Evolutionary conservation across 768 basidiomycete genomes (phyloP), one percentile per base, ranked within the genome.

Genomic region (Collybiopsis luxurians): DNA sequence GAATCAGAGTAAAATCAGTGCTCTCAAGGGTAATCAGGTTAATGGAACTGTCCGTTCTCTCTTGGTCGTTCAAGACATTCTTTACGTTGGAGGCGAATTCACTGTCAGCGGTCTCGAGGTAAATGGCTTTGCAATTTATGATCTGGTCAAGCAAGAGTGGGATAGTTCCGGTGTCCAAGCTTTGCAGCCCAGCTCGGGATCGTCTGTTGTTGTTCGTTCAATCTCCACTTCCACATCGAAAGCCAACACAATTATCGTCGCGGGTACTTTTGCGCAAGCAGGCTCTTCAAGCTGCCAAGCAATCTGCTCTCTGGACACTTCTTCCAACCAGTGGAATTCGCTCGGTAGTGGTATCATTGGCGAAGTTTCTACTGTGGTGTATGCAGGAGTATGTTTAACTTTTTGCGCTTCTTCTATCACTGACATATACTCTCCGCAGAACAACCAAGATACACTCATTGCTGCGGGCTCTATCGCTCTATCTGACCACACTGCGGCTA

Each of bases 31-130:
- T 3, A 65, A 78, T 28, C 81, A 85, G 60, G 65, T 92, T 39
- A 81, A 81, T 43, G 96, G 96, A 10, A 82, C 86, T 0, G 92
- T 98, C 28, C 82, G 81, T 28, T 69, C 87, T n/a, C 72, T 98
- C 2, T 73, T 87, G 19, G 90, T 97, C 13, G 78, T 86, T 42
- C 81, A 76, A n/a, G 73, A 86, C 53, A 73, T 74, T 31, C 75
- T 96, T 11, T 96, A 85, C 68, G 77, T 97, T 38, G 96, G 94
- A 0, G 96, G 96, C 42, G 80, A 91, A 66, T 96, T 92, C 66
- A 85, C 81, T 17, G 68, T 90, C 55, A 63, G 77, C 4, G 81
- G 79, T n/a, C 70, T 79, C 40, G 72, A 71, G 36, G 78, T 79
- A 28, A 86, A 85, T 57, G 89, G 89, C 26, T 81, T 98, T 47